Evolutionary conservation across 208 protist species (phyloP).

Genomic region (Porcisia deanei): DNA sequence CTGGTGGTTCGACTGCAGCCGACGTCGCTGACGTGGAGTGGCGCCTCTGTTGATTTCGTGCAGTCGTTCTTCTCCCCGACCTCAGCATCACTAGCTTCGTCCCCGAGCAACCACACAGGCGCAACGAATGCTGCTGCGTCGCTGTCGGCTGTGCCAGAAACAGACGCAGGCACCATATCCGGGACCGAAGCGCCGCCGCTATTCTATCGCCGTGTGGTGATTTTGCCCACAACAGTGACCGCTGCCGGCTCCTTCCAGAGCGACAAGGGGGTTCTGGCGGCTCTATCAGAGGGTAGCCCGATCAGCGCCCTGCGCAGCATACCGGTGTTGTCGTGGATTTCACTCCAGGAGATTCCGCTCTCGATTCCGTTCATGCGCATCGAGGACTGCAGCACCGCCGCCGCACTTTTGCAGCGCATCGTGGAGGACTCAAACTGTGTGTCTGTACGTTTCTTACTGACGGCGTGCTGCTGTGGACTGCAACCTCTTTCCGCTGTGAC

Average conservation of each 20-base stretch:
- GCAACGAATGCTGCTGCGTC: background rate
- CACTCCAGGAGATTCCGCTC: constrained; percentile 34
- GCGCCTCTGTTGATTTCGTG: constrained; percentile 35
- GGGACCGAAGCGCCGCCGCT: constrained; percentile 39
- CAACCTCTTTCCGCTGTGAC: constrained; percentile 54
- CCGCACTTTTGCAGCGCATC: constrained; percentile 28
- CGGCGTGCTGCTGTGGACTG: constrained; percentile 50
- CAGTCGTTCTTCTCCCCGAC: constrained; percentile 22
- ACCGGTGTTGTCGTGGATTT: constrained; percentile 42
- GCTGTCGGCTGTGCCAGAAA: background rate
- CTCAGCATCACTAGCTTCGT: background rate
- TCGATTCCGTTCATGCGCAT: constrained; percentile 34
- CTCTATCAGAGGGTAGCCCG: constrained; percentile 23
- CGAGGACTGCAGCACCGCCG: constrained; percentile 33
- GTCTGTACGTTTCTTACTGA: constrained; percentile 42
- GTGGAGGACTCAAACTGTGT: constrained; percentile 39
- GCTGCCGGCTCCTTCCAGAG: constrained; percentile 62
- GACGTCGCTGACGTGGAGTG: constrained; percentile 46
- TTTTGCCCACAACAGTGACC: constrained; percentile 53
- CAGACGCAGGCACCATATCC: constrained; percentile 17
- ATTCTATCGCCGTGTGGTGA: constrained; percentile 58
- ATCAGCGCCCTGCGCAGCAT: constrained; percentile 36
- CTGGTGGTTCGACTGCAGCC: constrained; percentile 54
- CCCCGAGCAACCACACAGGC: background rate
- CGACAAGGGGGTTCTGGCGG: constrained; percentile 29